Evolutionary conservation across 192 early-diverging fungal species (phyloP), one percentile per base, ranked within the genome.

Genomic region (Backusella liffmaniae): DNA sequence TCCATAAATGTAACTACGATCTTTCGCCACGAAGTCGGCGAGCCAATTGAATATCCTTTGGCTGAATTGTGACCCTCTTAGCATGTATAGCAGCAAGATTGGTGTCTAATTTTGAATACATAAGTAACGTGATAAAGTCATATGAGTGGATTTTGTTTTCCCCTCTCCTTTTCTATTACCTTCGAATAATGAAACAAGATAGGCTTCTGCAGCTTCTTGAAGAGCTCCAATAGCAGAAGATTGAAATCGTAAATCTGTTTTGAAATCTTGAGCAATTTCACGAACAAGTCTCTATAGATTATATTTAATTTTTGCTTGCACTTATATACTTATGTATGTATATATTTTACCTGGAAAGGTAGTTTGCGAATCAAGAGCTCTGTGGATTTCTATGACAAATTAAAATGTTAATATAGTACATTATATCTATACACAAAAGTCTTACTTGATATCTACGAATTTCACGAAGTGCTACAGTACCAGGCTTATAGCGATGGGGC

Each of bases 41-140:
- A 76, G 97, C 97, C 77, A 99, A 89, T 90, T 99, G 98, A 82
- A 99, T 95, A 86, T 99, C 98, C 92, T 98, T 98, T 81, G 97
- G 98, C 88, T 99, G 97, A 86, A 99, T 99, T 84, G 98, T 99
- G 78, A 99, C 98, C 87, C 98, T 92, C 93, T 98, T 98, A 85
- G 96, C 98, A 85, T 99, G 98, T 90, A 83, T 79, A 78, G 97
- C 98, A 56, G 97, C 97, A 84, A 99, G 87, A 85, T 99, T 99
- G 80, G 97, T 99, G 87, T 99, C 97, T 87, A 96, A 49, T 49
- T 49, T 49, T 49, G 46, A 49, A 49, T 49, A 49, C 5, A 21
- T 49, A 1, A 49, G 46, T 49, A 49, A 49, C 46, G 46, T 49
- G 46, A 49, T 49, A 49, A 49, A 7, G 46, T 49, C 46, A 49